Conservation (phyloP, 176 grass and related monocot genomes). For the Musa itinerans region DNA sequence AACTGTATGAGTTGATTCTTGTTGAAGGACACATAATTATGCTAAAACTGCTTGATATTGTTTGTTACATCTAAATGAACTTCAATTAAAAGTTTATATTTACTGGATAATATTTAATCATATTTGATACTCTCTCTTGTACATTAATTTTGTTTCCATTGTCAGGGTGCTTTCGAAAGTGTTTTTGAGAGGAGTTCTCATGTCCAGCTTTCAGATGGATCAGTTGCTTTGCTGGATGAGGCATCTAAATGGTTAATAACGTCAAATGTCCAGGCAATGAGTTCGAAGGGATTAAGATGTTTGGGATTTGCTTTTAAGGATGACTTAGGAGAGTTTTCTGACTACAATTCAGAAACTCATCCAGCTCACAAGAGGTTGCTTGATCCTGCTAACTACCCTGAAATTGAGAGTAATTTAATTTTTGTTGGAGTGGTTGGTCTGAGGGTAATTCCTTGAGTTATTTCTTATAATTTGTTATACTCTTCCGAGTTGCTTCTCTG, state of each 20-base stretch:
- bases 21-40: not conserved
- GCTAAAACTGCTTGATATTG: not conserved
- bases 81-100: not conserved
- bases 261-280: slow-evolving; percentile 62
- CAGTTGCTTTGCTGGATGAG: slow-evolving; percentile 71
- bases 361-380: slow-evolving; percentile 83
- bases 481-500: not conserved
- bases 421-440: slow-evolving; percentile 92
- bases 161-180: slow-evolving; percentile 94
- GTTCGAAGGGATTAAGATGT: slow-evolving; percentile 77
- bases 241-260: slow-evolving; percentile 48
- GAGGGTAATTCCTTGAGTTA: slow-evolving; percentile 40
- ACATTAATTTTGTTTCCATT: slow-evolving; percentile 7
- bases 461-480: not conserved
- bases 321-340: slow-evolving; percentile 77
- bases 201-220: slow-evolving; percentile 82
- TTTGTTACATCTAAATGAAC: too few species aligned
- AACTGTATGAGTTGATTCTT: not conserved
- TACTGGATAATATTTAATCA: not conserved
- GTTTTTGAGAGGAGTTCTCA: slow-evolving; percentile 75
- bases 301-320: slow-evolving; percentile 99
- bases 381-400: slow-evolving; percentile 71
- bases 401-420: slow-evolving; percentile 78
- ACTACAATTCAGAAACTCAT: slow-evolving; percentile 80
- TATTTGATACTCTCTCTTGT: not conserved